Evolutionary conservation across 2,329 filamentous ascomycete species (phyloP), one percentile per base, ranked within the genome.

Genomic region (Aspergillus fumigatus): DNA sequence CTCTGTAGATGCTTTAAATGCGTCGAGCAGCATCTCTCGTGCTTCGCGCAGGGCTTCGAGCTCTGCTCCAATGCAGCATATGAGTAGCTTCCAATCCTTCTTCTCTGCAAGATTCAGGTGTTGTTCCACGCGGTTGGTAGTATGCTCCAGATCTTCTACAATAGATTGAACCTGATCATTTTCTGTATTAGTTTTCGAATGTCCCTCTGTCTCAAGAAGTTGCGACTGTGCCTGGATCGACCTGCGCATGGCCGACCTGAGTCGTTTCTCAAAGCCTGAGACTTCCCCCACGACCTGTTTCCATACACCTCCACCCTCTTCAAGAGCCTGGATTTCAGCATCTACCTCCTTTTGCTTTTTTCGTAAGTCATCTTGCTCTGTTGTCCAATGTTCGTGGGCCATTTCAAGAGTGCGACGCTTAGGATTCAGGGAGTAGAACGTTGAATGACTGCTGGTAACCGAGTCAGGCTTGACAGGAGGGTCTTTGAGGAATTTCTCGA

Each of bases 61-160:
- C 65, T 88, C 85, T 1, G 85, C 83, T 3, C 82, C 82, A 57
- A 87, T 82, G 53, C 83, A 84, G 56, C 81, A 84, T 26, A 86
- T 79, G 29, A 88, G 75, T 21, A 87, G 70, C 53, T 81, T 86
- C 85, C 85, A 88, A 51, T 79, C 76, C 50, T 77, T 78, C 4
- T 75, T 73, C 53, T 83, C 78, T 1, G 84, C 82, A 19, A 79
- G 62, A 14, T 79, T 73, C 52, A 83, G 65, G 55, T 82, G 78
- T 2, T 71, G 68, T 60, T 84, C 76, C 9, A 87, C 67, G 11
- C 74, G 74, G 1, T 65, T 62, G 7, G 79, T 77, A 1, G 77
- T 78, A 21, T 68, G 62, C 21, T 79, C 74, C 70, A 86, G 76
- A 43, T 79, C 73, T 5, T 66, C 65, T 41, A 81, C 53, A 8